Evolutionary conservation across 2,329 filamentous ascomycete genomes (phyloP).

Genomic region (Xylaria multiplex): DNA sequence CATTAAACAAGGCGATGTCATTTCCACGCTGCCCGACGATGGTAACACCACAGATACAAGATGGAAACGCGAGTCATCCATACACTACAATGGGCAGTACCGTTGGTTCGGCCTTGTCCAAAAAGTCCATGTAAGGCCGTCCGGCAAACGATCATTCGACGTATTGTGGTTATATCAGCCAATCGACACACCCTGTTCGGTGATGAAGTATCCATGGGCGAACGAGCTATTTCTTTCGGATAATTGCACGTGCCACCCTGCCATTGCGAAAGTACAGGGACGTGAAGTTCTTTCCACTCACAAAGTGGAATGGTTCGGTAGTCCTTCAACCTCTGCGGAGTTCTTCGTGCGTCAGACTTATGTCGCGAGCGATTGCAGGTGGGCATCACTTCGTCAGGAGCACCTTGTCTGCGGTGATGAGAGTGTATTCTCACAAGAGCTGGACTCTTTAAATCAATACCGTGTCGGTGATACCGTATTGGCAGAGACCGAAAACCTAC

Average conservation of each 20-base stretch:
- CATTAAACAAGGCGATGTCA: constrained; percentile 59
- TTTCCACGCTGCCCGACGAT: constrained; percentile 58
- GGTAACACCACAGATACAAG: constrained; percentile 59
- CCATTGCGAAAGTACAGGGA: constrained; percentile 56
- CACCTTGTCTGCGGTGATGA: constrained; percentile 66
- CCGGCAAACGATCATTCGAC: constrained; percentile 60
- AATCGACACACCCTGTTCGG: constrained; percentile 74
- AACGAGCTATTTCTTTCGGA: constrained; percentile 83
- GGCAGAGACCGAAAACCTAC: constrained; percentile 45
- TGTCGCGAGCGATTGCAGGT: constrained; percentile 66
- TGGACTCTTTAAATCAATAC: constrained; percentile 48
- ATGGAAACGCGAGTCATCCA: constrained; percentile 65
- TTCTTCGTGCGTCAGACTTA: constrained; percentile 80
- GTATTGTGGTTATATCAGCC: constrained; percentile 80
- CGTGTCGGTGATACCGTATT: constrained; percentile 70
- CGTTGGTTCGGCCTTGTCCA: constrained; percentile 79
- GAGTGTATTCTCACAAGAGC: constrained; percentile 22
- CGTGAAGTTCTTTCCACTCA: constrained; percentile 68
- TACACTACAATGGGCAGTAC: constrained; percentile 56
- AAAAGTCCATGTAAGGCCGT: constrained; percentile 53
- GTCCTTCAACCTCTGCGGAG: constrained; percentile 58
- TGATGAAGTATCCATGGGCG: constrained; percentile 72
- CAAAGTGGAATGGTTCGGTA: constrained; percentile 66
- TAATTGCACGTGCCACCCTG: constrained; percentile 73
- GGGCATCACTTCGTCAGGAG: constrained; percentile 64